Evolutionary conservation across 2,329 filamentous ascomycete species (phyloP), one percentile per base, ranked within the genome.

Genomic region (Beauveria sp.): DNA sequence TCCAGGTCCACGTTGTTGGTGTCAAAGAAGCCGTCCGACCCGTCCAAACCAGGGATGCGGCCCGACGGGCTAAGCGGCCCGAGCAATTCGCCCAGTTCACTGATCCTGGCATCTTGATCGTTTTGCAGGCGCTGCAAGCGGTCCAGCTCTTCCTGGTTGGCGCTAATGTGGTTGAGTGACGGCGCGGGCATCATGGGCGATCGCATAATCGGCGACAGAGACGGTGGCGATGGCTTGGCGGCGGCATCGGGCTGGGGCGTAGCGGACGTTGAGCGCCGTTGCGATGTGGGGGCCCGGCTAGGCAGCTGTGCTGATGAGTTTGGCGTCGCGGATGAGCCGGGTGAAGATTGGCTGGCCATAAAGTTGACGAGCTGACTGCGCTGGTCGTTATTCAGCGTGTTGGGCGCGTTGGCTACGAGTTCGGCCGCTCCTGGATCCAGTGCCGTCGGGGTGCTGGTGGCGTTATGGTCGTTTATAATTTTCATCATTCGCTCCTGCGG

Each of bases 61-160:
- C 91, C 91, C 0, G 85, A 90, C 0, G 92, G 92, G 68, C 88
- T 93, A 14, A 96, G 80, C 0, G 92, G 92, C 7, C 89, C 87
- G 8, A 97, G 81, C 18, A 91, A 77, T 60, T 85, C 86, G 57
- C 86, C 86, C 10, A 97, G 79, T 62, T 90, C 86, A 64, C 90
- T 85, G 1, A 97, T 88, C 54, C 89, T 88, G 53, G 82, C 82
- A 63, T 89, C 86, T 69, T 96, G 92, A 63, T 93, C 86, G 26
- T 85, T 84, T 70, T 96, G 90, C 68, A 96, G 79, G 49, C 87
- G 87, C 65, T 90, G 85, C 2, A 98, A 80, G 34, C 89, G 82
- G 57, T 95, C 90, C 30, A 97, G 83, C 64, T 96, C 89, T 16
- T 87, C 80, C 64, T 88, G 82, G 5, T 88, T 93, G 63, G 83